Percentiles rank a stretch among this genome's conserved stretches.
Evolutionary conservation across 2,329 filamentous ascomycete species (phyloP).

Genomic region (Polytolypa hystricis): DNA sequence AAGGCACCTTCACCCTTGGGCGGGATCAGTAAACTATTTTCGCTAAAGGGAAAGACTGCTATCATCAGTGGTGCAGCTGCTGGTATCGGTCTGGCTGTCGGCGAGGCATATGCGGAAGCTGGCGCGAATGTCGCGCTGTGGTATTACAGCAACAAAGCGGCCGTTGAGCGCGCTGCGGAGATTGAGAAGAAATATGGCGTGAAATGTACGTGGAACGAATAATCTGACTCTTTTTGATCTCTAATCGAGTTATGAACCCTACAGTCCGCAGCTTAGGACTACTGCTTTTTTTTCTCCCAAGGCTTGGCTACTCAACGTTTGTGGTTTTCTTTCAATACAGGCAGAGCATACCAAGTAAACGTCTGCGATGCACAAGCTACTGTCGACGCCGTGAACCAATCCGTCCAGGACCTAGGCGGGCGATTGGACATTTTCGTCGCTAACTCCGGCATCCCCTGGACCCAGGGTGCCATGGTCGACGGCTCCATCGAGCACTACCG

Average conservation of each 20-base stretch:
- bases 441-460: slow-evolving; percentile 68
- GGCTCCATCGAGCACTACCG: slow-evolving; percentile 53
- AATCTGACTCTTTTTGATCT: no score
- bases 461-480: slow-evolving; percentile 55
- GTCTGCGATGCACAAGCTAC: slow-evolving; percentile 33
- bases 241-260: no score
- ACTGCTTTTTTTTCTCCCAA: slow-evolving; percentile 2
- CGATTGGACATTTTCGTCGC: slow-evolving; percentile 69
- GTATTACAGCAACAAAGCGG: slow-evolving; percentile 60
- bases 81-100: slow-evolving; percentile 56
- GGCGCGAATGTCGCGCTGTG: slow-evolving; percentile 62
- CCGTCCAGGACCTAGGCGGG: slow-evolving; percentile 55
- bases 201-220: slow-evolving; percentile 52
- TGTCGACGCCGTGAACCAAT: slow-evolving; percentile 30
- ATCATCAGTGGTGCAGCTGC: slow-evolving; percentile 60
- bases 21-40: slow-evolving; percentile 55
- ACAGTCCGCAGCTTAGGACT: no score
- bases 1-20: slow-evolving; percentile 33
- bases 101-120: slow-evolving; percentile 55
- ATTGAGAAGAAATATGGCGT: slow-evolving; percentile 57
- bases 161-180: slow-evolving; percentile 48
- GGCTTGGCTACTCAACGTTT: no score
- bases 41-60: slow-evolving; percentile 57
- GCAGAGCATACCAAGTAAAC: slow-evolving; percentile 41
- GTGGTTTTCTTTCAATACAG: no score